These are phyloP conservation scores for Salix udensis DNA, from an alignment of 345 rosid genomes.

Conservation along the genomic window DNA sequence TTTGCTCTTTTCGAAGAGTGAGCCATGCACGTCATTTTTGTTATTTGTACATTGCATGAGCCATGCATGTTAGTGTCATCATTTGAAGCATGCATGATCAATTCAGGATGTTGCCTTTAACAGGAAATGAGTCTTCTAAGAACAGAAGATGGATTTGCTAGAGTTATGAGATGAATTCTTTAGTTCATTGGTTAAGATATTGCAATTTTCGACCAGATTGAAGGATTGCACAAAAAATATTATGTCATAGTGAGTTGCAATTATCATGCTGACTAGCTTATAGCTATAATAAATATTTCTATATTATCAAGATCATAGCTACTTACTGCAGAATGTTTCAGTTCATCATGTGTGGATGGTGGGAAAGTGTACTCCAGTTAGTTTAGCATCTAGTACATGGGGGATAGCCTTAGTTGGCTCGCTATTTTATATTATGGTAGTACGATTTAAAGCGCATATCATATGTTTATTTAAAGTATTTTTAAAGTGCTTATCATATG, in stretches of 20 bases:
- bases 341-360: neutral
- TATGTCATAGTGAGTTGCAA: neutral
- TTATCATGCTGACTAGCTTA: neutral
- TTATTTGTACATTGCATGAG: neutral
- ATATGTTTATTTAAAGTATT: neutral
- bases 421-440: neutral
- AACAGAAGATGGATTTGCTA: neutral
- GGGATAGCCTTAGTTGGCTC: neutral
- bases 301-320: neutral
- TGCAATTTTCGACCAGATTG: neutral
- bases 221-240: neutral
- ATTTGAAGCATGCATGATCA: neutral
- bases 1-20: slow-evolving; percentile 1
- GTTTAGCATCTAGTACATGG: neutral
- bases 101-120: neutral
- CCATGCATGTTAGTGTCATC: slow-evolving; percentile 13
- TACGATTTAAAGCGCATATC: neutral
- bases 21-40: neutral
- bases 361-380: neutral
- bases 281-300: neutral
- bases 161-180: neutral
- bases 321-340: neutral
- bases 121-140: neutral
- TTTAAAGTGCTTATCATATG: neutral
- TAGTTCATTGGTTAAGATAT: neutral